A percentile compares a stretch with the other conserved stretches of the same genome.
Conservation (phyloP, 768 basidiomycete genomes). For the Rhizopogon sp. region DNA sequence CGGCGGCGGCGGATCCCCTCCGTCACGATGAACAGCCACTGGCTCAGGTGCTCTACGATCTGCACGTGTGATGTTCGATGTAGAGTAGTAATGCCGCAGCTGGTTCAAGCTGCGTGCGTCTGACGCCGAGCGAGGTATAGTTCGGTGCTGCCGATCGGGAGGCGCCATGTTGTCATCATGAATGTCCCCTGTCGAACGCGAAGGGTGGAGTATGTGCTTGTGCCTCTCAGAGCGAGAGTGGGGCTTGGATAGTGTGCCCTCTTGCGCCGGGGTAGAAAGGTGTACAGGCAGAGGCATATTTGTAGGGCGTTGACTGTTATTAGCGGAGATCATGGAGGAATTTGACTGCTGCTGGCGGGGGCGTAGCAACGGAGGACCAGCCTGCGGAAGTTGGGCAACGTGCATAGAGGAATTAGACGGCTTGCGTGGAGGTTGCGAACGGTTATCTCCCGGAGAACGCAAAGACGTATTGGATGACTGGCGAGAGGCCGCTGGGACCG, state of each 20-base stretch:
- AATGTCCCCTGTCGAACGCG: conserved; percentile 21
- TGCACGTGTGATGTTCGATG: conserved; percentile 6
- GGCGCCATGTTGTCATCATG: conserved; percentile 2
- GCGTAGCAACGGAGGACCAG: not conserved
- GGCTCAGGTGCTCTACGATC: not conserved
- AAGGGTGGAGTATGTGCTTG: conserved; percentile 10
- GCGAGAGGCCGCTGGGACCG: not conserved
- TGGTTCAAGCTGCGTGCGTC: conserved; percentile 4
- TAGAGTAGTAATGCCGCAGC: conserved; percentile 19
- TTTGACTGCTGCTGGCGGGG: conserved; percentile 3
- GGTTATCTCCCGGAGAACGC: not conserved
- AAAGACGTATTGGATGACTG: conserved; percentile 1
- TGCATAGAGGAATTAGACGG: not conserved
- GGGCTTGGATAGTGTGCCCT: not conserved
- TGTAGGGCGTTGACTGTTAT: not conserved
- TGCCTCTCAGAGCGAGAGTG: conserved; percentile 7
- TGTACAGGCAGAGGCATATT: not conserved
- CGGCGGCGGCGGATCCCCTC: conserved; percentile 21
- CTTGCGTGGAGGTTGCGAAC: not conserved
- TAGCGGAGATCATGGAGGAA: not conserved
- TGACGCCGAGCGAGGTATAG: not conserved
- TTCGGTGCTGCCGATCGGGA: not conserved
- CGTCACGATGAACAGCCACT: conserved; percentile 10
- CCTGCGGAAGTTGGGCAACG: not conserved
- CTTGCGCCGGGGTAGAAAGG: not conserved